Evolutionary conservation across 495 filamentous ascomycete species (phyloP), one percentile per base, ranked within the genome.

Genomic region (Neurospora cerealis): DNA sequence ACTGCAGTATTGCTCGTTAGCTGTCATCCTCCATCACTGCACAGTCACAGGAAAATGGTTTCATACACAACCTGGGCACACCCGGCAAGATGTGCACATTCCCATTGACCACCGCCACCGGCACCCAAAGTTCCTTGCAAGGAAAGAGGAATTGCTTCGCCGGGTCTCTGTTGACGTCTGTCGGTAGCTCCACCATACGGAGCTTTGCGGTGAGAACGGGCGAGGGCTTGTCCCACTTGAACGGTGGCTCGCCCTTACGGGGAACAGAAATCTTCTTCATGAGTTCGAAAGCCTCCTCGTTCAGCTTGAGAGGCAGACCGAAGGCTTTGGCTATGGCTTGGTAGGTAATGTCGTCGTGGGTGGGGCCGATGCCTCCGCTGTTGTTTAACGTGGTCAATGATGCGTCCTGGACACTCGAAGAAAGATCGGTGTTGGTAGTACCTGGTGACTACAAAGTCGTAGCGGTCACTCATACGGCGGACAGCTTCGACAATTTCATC

Each of bases 321-420:
- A 97, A 99, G 32, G 94, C 96, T 75, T 93, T 93, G 48, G 93
- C 96, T 78, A 99, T 95, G 32, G 95, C 95, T 78, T 90, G 83
- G 86, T 99, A 99, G 44, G 96, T 98, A 75, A 99, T 98, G 79
- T 99, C 96, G 79, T 99, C 96, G 83, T 98, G 96, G 72, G 92
- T 96, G 77, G 96, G 95, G 4, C 96, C 96, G 78, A 99, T 98
- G 36, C 96, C 96, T 71, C 96, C 96, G 76, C 91, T 92, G 62
- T 17, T 60, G 48, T 66, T 66, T 0, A 10, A 66, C 28, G 71
- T 62, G 54, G 71, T 77, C 9, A 46, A 38, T 69, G 3, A 62
- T 54, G n/a, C 8, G 15, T 15, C 21, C 5, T 11, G 2, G 5
- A 24, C 36, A 21, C 17, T 70, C 41, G 15, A 37, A 46, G 3